These are phyloP conservation scores for Candida germanica DNA, from an alignment of 805 yeast species.

Conservation along the genomic window DNA sequence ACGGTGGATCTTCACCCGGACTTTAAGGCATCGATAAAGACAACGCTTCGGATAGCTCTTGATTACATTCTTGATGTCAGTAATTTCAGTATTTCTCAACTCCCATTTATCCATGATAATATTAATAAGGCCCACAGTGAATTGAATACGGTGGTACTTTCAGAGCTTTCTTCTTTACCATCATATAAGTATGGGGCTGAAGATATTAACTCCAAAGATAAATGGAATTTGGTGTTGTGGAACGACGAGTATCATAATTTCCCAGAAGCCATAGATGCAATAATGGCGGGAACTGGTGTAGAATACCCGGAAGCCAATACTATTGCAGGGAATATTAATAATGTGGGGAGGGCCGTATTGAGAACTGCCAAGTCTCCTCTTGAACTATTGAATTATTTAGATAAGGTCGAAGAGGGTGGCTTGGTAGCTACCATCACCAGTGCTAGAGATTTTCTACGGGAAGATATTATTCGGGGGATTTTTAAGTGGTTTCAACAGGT, in stretches of 20 bases:
- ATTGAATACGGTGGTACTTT: constrained; percentile 23
- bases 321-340: constrained; percentile 46
- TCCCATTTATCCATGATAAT: constrained; percentile 37
- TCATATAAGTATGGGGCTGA: constrained; percentile 23
- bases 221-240: constrained; percentile 60
- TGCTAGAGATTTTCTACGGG: constrained; percentile 49
- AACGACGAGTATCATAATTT: constrained; percentile 74
- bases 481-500: constrained; percentile 52
- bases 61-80: constrained; percentile 45
- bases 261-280: constrained; percentile 50
- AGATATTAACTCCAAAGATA: constrained; percentile 30
- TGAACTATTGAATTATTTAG: constrained; percentile 30
- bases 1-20: constrained; percentile 7
- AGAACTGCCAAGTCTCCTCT: constrained; percentile 23
- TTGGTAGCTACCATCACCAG: constrained; percentile 55
- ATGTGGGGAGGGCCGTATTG: constrained; percentile 50
- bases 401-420: constrained; percentile 44
- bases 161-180: constrained; percentile 33
- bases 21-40: constrained; percentile 18
- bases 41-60: constrained; percentile 32
- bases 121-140: constrained; percentile 21
- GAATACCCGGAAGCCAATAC: constrained; percentile 25
- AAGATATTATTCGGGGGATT: constrained; percentile 42
- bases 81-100: constrained; percentile 33
- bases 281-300: constrained; percentile 31